Base-by-base conservation (phyloP, 1,139 yeast genomes). In the Oligophagozyma castellii region DNA sequence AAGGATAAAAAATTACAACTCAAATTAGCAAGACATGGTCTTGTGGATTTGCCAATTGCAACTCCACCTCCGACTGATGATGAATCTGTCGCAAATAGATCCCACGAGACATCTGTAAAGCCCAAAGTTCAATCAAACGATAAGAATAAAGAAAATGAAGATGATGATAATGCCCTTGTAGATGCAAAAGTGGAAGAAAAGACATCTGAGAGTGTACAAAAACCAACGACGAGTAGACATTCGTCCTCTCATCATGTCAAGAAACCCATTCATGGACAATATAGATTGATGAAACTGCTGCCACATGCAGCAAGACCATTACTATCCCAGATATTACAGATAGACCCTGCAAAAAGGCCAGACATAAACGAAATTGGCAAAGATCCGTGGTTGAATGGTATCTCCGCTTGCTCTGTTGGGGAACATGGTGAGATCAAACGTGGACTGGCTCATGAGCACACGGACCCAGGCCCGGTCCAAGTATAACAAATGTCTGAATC, bases 291-390 rank as follows among this genome's bases (percentile, higher is more conserved):
- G 63, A 66, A 95, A 43, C 61, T 89, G 37, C 59, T 89, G 26
- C 96, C 96, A 3, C 79, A 75, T 40, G 83, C 83, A 2, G 67
- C 93, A 11, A 66, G 96, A 40, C 80, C 78, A 5, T 65, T 89
- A 7, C 67, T 89, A 26, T 71, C 74, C 15, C 64, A 64, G 27
- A 84, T 89, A 81, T 61, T 89, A 18, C 70, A 63, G 27, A 54
- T 83, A 5, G 76, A 79, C 38, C 83, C 93, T 2, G 48, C 41
- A 4, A 61, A 66, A 37, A 68, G 98, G 38, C 80, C 89, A 2
- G 61, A 76, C 1, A 56, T 89, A 48, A 68, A 67, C 16, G 83
- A 77, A 19, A 68, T 89, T 13, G 53, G 70, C 42, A 55, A 58
- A 6, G 92, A 81, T 49, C 70, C 65, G 18, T 89, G 95, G 86